Conservation (phyloP, 805 yeast genomes). For the Pichia pseudocactophila region DNA sequence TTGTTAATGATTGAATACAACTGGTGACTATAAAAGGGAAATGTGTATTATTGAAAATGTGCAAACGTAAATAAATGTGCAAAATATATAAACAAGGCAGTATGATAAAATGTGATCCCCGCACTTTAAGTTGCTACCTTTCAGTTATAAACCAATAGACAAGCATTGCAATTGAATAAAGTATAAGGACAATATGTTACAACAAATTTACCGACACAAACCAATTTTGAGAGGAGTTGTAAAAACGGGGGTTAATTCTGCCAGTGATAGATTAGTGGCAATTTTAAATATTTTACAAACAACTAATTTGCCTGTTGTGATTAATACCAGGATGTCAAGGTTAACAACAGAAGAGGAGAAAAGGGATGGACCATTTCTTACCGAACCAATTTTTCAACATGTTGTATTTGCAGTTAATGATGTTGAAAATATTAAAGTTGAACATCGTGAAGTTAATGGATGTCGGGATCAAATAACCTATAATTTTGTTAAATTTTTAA, state of each 20-base stretch:
- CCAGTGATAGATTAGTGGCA: background rate
- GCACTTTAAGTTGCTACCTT: too few species aligned
- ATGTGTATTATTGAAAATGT: too few species aligned
- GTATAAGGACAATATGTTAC: too few species aligned
- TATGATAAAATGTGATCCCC: too few species aligned
- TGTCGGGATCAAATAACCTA: constrained; percentile 46
- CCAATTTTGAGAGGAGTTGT: too few species aligned
- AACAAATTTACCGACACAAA: too few species aligned
- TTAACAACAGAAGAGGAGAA: constrained; percentile 9
- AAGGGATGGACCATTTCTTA: constrained; percentile 15
- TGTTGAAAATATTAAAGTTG: constrained; percentile 35
- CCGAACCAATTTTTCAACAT: constrained; percentile 34
- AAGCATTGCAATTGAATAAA: too few species aligned
- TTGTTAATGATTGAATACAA: too few species aligned
- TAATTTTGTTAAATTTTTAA: constrained; percentile 27
- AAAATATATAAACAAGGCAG: too few species aligned
- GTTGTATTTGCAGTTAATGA: constrained; percentile 31
- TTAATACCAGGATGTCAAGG: constrained; percentile 12
- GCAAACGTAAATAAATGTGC: too few species aligned
- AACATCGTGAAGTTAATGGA: constrained; percentile 43
- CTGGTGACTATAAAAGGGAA: too few species aligned
- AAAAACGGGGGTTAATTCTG: background rate
- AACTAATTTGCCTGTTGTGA: constrained; percentile 9
- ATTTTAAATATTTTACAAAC: background rate
- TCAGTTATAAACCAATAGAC: too few species aligned